Conservation (phyloP, 1,139 yeast species). For the Waltiozyma sp. region DNA sequence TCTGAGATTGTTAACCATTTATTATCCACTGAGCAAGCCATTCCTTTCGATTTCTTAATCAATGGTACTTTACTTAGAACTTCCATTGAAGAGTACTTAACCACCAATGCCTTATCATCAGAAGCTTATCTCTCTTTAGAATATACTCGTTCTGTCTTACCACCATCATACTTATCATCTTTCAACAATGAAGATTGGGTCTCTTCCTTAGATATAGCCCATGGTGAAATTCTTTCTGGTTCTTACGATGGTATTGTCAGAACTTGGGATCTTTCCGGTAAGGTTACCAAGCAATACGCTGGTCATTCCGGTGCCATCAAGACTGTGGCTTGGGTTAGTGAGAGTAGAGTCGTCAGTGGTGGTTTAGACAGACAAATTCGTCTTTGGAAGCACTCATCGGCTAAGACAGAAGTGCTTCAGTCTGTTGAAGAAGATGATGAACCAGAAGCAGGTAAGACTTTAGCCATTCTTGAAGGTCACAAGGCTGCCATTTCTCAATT, state of each 20-base stretch:
- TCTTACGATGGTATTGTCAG: constrained; percentile 92
- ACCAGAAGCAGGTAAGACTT: constrained; percentile 60
- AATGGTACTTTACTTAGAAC: constrained; percentile 74
- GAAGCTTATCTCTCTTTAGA: constrained; percentile 77
- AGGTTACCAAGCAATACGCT: constrained; percentile 65
- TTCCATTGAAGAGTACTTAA: constrained; percentile 70
- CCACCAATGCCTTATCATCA: constrained; percentile 64
- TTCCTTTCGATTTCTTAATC: constrained; percentile 87
- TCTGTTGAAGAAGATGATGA: constrained; percentile 38
- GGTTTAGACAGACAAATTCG: constrained; percentile 86
- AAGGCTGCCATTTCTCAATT: constrained; percentile 76
- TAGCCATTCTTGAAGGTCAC: constrained; percentile 83
- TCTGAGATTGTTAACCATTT: constrained; percentile 93
- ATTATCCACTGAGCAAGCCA: constrained; percentile 39
- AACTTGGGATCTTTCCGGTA: constrained; percentile 79
- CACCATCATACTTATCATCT: constrained; percentile 84
- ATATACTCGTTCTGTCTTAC: constrained; percentile 84
- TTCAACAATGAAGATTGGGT: constrained; percentile 95
- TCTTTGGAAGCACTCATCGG: constrained; percentile 64
- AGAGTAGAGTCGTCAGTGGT: constrained; percentile 68
- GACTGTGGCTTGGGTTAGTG: constrained; percentile 67
- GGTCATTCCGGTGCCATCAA: constrained; percentile 87
- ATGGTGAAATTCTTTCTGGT: constrained; percentile 64
- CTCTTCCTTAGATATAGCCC: constrained; percentile 44
- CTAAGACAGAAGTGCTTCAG: constrained; percentile 26